Evolutionary conservation across 2,329 filamentous ascomycete species (phyloP).

Genomic region (Reticulascus tulasneorum): DNA sequence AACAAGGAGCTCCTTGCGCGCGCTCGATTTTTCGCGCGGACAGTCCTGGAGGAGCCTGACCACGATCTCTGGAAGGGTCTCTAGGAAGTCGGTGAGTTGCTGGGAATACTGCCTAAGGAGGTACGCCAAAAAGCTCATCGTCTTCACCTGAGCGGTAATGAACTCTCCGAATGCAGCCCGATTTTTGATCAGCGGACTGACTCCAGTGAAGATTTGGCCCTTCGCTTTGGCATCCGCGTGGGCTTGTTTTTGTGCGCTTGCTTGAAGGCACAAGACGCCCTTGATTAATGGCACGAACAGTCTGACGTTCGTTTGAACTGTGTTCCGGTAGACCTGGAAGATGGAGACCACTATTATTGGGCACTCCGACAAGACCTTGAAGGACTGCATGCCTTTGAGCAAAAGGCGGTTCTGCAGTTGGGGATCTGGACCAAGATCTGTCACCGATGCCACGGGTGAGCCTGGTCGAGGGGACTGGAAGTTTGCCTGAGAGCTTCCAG

Average conservation of each 20-base stretch:
- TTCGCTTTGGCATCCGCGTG: slow-evolving; percentile 78
- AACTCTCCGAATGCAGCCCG: slow-evolving; percentile 93
- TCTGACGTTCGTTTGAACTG: slow-evolving; percentile 81
- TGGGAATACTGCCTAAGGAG: slow-evolving; percentile 82
- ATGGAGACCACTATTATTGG: slow-evolving; percentile 98
- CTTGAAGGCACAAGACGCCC: slow-evolving; percentile 80
- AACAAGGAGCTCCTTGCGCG: slow-evolving; percentile 90
- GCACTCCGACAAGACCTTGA: slow-evolving; percentile 96
- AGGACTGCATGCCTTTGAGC: slow-evolving; percentile 93
- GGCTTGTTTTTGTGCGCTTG: slow-evolving; percentile 87
- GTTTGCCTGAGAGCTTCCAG: slow-evolving; percentile 60
- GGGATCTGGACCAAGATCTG: slow-evolving; percentile 76
- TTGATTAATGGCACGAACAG: slow-evolving; percentile 93
- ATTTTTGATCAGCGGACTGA: slow-evolving; percentile 91
- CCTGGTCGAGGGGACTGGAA: slow-evolving; percentile 87
- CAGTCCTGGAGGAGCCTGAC: slow-evolving; percentile 91
- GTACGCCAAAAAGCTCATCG: slow-evolving; percentile 97
- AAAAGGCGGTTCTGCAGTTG: slow-evolving; percentile 78
- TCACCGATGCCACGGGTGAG: slow-evolving; percentile 78
- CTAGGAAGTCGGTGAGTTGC: slow-evolving; percentile 83
- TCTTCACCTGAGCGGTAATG: slow-evolving; percentile 97
- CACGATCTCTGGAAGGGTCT: slow-evolving; percentile 80
- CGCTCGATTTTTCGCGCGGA: slow-evolving; percentile 87
- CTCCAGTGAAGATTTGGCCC: slow-evolving; percentile 82
- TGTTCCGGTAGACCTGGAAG: slow-evolving; percentile 84